Conservation (phyloP, 345 rosid species). For the Populus tremula region DNA sequence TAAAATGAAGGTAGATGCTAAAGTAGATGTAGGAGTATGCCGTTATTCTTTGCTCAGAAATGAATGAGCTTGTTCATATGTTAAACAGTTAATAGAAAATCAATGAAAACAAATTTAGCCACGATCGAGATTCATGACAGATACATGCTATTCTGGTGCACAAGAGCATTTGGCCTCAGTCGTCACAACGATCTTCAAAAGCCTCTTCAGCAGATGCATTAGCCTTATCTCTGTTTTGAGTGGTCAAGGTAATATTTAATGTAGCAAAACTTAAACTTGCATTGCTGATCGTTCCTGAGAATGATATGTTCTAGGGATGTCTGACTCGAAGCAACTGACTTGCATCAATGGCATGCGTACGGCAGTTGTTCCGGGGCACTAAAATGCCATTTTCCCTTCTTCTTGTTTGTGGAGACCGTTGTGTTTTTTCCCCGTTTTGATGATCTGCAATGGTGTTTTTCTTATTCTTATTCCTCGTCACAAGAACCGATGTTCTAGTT, state of each 20-base stretch:
- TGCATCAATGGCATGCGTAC: background rate
- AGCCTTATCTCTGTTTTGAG: no score
- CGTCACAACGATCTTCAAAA: no score
- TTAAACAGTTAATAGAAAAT: conserved; percentile 2
- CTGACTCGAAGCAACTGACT: background rate
- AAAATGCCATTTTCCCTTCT: background rate
- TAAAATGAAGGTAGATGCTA: conserved; percentile 7
- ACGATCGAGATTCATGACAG: background rate
- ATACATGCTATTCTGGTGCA: background rate
- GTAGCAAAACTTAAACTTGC: no score
- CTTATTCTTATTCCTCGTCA: background rate
- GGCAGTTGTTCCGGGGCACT: background rate
- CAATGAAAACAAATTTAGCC: conserved; percentile 7
- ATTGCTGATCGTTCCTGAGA: no score
- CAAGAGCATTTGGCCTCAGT: background rate
- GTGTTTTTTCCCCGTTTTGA: background rate
- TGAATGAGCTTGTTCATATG: conserved; percentile 29
- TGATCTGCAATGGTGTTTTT: background rate
- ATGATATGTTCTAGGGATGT: background rate
- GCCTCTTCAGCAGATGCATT: no score
- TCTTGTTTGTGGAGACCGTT: background rate
- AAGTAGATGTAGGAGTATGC: background rate
- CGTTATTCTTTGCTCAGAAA: conserved; percentile 40
- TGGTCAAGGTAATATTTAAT: no score
- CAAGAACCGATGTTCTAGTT: no score